Evolutionary conservation across 2,329 filamentous ascomycete species (phyloP).

Genomic region (Aspergillus sergii): DNA sequence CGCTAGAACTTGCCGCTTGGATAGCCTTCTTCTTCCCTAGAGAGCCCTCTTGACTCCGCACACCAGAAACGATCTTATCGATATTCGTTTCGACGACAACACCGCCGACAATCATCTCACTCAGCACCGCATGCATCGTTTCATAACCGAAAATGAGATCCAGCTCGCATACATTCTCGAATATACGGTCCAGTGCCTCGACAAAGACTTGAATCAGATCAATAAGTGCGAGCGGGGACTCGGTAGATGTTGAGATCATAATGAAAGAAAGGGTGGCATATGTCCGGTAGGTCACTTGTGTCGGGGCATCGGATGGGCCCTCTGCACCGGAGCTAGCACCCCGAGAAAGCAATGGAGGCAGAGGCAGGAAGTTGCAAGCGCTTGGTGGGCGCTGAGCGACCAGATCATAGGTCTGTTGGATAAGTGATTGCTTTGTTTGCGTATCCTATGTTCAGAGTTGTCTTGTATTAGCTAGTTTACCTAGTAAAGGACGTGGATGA

Average conservation of each 20-base stretch:
- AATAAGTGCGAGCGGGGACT: slow-evolving; percentile 91
- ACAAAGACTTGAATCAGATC: slow-evolving; percentile 99
- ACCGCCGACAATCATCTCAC: slow-evolving; percentile 93
- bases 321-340: slow-evolving; percentile 50
- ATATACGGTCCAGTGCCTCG: slow-evolving; percentile 88
- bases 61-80: slow-evolving; percentile 84
- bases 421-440: slow-evolving; percentile 92
- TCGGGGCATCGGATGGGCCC: slow-evolving; percentile 83
- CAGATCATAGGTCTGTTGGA: slow-evolving; percentile 95
- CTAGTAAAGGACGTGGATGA: not conserved
- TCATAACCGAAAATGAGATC: slow-evolving; percentile 99
- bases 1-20: slow-evolving; percentile 43
- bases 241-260: slow-evolving; percentile 92
- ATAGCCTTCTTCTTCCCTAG: slow-evolving; percentile 47
- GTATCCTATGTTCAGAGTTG: slow-evolving; percentile 71
- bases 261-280: slow-evolving; percentile 99
- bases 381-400: slow-evolving; percentile 89
- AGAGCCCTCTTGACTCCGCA: slow-evolving; percentile 57
- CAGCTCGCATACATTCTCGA: slow-evolving; percentile 98
- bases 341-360: slow-evolving; percentile 64
- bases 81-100: slow-evolving; percentile 92
- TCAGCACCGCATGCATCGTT: slow-evolving; percentile 85
- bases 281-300: slow-evolving; percentile 95
- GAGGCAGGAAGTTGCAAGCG: slow-evolving; percentile 95
- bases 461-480: slow-evolving; percentile 1